Percentiles rank a stretch among this genome's conserved stretches.
Evolutionary conservation across 768 basidiomycete species (phyloP).

Genomic region (Boletus barrowsii): DNA sequence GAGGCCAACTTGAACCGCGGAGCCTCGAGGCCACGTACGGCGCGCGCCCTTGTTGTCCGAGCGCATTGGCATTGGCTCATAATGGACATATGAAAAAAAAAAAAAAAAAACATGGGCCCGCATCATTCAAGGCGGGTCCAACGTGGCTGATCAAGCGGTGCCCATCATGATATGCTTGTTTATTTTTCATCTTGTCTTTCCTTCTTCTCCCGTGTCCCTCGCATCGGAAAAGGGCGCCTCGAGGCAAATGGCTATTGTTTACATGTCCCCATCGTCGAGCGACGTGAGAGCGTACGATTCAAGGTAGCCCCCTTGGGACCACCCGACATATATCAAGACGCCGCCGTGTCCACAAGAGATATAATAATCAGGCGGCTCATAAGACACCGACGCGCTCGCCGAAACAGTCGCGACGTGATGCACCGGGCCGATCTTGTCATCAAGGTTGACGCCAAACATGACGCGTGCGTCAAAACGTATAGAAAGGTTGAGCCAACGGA

Average conservation of each 20-base stretch:
- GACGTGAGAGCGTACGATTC: background rate
- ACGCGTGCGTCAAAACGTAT: too few species aligned
- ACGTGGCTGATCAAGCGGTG: background rate
- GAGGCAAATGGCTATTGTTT: background rate
- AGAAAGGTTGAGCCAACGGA: too few species aligned
- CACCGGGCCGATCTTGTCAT: too few species aligned
- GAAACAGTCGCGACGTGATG: too few species aligned
- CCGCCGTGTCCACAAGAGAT: too few species aligned
- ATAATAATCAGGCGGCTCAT: too few species aligned
- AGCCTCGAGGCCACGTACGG: background rate
- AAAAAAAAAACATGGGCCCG: background rate
- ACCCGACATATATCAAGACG: too few species aligned
- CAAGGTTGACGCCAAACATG: too few species aligned
- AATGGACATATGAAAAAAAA: constrained; percentile 9
- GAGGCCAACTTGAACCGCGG: background rate
- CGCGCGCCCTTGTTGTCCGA: background rate
- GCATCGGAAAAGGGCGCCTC: constrained; percentile 3
- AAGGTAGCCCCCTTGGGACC: background rate
- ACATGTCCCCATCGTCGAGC: background rate
- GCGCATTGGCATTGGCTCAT: background rate
- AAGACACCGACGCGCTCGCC: too few species aligned
- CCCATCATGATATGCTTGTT: background rate
- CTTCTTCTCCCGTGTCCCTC: background rate
- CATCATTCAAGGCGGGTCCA: background rate
- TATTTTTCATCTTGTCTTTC: background rate